Conservation (phyloP, 768 basidiomycete species). For the Pisolithus tinctorius region DNA sequence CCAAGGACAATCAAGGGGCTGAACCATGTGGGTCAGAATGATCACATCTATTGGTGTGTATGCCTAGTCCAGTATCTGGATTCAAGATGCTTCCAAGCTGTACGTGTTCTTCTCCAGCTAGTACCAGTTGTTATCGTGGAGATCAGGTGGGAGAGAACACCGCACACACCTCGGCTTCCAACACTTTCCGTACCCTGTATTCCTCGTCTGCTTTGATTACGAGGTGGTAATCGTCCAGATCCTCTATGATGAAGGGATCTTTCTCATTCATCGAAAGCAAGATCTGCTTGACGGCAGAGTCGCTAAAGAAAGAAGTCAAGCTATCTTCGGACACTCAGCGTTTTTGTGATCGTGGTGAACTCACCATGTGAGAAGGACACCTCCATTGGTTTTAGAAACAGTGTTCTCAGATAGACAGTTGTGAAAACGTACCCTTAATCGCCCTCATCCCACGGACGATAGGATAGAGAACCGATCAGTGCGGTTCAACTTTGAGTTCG, state of each 20-base stretch:
- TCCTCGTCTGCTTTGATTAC: slow-evolving; percentile 82
- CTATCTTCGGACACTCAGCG: neutral
- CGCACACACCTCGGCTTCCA: slow-evolving; percentile 65
- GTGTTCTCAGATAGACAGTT: slow-evolving; percentile 4
- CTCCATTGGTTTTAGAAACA: slow-evolving; percentile 25
- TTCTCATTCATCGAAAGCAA: slow-evolving; percentile 77
- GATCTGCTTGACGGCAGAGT: slow-evolving; percentile 87
- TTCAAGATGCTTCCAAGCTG: slow-evolving; percentile 42
- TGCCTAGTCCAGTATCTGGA: neutral
- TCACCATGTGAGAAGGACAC: slow-evolving; percentile 64
- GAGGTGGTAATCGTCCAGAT: slow-evolving; percentile 77
- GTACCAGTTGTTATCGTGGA: slow-evolving; percentile 1
- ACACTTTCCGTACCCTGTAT: slow-evolving; percentile 60
- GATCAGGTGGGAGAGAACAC: neutral
- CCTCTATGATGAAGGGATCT: slow-evolving; percentile 77
- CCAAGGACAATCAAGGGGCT: too few relatives aligned
- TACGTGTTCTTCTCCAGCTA: slow-evolving; percentile 87
- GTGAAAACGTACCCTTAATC: slow-evolving; percentile 44
- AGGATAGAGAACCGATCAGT: neutral
- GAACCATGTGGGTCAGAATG: too few relatives aligned
- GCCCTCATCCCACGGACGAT: slow-evolving; percentile 44
- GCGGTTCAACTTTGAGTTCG: neutral
- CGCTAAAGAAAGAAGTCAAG: slow-evolving; percentile 36
- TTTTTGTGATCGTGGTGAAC: slow-evolving; percentile 9
- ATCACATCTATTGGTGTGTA: too few relatives aligned